phyloP scores from a whole-genome alignment of 345 rosid species.

The Salix purpurea region DNA sequence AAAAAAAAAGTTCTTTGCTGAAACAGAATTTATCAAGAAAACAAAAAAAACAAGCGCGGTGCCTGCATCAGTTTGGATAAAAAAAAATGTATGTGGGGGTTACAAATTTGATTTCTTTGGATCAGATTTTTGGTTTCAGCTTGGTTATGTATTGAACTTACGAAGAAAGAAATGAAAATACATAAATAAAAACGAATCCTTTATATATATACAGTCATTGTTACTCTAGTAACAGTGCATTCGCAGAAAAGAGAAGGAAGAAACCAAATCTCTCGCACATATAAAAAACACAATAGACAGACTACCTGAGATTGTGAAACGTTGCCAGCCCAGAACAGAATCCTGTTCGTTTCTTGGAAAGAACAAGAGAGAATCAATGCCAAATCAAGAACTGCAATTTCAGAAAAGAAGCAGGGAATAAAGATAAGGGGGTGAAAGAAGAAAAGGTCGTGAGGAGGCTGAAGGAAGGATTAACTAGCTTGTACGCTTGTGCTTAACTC shows the following conservation, averaged over 20 bases:
- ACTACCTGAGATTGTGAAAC: constrained; percentile 5
- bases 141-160: not conserved
- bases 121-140: no score
- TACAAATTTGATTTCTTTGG: no score
- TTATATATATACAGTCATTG: not conserved
- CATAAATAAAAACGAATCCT: not conserved
- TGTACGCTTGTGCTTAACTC: no score
- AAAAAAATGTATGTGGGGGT: no score
- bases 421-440: not conserved
- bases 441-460: constrained; percentile 12
- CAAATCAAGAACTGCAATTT: not conserved
- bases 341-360: not conserved
- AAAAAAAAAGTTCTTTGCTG: not conserved
- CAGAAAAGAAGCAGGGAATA: not conserved
- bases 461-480: constrained; percentile 26
- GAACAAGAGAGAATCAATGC: not conserved
- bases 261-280: not conserved
- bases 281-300: not conserved
- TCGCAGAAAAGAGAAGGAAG: not conserved
- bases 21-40: not conserved
- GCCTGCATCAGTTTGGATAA: not conserved
- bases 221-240: not conserved
- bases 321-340: constrained; percentile 1
- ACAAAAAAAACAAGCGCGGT: not conserved
- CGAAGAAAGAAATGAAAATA: not conserved